Conservation (phyloP, 331 rosid species). For the Acacia pycnantha region DNA sequence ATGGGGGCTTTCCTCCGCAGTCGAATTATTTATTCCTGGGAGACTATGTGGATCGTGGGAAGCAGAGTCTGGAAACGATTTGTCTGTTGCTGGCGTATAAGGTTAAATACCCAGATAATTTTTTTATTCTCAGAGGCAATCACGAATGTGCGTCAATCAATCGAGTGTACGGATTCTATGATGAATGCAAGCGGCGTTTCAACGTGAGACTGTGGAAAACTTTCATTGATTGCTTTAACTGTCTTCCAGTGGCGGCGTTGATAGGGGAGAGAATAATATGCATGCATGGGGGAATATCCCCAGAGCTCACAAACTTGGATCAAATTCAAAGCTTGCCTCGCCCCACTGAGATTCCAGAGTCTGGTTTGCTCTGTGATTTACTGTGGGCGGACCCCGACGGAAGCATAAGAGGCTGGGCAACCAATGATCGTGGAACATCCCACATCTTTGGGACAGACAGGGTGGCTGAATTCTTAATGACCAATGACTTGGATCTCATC, state of each 20-base stretch:
- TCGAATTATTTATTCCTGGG: not conserved
- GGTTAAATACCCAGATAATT: not conserved
- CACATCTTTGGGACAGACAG: conserved; percentile 9
- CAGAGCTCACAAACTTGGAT: not conserved
- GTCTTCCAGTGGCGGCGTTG: not conserved
- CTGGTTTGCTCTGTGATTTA: conserved; percentile 10
- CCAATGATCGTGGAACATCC: not conserved
- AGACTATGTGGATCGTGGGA: conserved; percentile 9
- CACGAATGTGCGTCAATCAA: conserved; percentile 3
- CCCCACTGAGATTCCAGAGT: not conserved
- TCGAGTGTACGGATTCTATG: not conserved
- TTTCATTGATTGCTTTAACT: conserved; percentile 1
- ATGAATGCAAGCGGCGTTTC: conserved; percentile 12
- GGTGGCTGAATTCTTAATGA: conserved; percentile 9
- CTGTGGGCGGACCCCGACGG: not conserved
- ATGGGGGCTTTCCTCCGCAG: conserved; percentile 4
- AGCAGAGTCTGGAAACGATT: conserved; percentile 5
- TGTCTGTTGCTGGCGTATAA: conserved; percentile 1
- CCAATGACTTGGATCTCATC: conserved; percentile 8
- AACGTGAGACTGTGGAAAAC: not conserved
- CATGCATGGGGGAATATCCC: conserved; percentile 17
- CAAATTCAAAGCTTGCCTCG: not conserved
- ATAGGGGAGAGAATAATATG: not conserved
- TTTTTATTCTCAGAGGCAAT: conserved; percentile 10
- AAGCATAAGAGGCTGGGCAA: not conserved